A percentile compares a stretch with the other conserved stretches of the same genome.
Conservation (phyloP, 371 early-diverging fungal genomes). For the Mortierella sp. region DNA sequence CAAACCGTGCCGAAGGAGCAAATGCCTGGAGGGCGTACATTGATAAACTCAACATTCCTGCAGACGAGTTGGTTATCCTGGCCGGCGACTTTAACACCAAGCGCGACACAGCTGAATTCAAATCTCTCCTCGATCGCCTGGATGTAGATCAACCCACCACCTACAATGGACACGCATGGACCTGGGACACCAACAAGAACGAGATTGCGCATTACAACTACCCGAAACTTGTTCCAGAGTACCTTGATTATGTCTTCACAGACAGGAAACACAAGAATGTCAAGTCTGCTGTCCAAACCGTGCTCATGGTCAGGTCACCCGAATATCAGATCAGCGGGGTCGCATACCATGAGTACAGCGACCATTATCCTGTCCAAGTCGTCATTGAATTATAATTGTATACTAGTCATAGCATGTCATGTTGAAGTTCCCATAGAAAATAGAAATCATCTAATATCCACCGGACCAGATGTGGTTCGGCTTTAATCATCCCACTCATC, state of each 20-base stretch:
- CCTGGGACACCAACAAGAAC: constrained; percentile 37
- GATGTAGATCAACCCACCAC: constrained; percentile 16
- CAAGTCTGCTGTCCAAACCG: constrained; percentile 21
- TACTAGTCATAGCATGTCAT: too few relatives aligned
- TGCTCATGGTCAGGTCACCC: constrained; percentile 23
- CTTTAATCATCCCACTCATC: constrained; percentile 52
- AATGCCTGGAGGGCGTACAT: constrained; percentile 34
- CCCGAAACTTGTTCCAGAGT: constrained; percentile 26
- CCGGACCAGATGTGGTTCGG: too few relatives aligned
- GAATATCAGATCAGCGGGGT: constrained; percentile 25
- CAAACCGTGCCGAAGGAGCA: constrained; percentile 11
- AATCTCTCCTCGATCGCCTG: constrained; percentile 17
- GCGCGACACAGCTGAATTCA: constrained; percentile 30
- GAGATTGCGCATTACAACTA: constrained; percentile 49
- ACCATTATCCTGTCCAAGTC: constrained; percentile 40
- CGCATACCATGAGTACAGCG: constrained; percentile 44
- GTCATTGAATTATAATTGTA: constrained; percentile 21
- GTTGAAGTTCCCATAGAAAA: too few relatives aligned
- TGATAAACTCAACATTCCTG: constrained; percentile 37
- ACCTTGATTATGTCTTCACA: constrained; percentile 43
- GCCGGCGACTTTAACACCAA: constrained; percentile 46
- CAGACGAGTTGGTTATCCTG: constrained; percentile 43
- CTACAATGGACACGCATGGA: constrained; percentile 31
- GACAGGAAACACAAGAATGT: constrained; percentile 27
- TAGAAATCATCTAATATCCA: too few relatives aligned